Base-by-base conservation (phyloP, 768 basidiomycete genomes). In the Podaxis pistillaris region DNA sequence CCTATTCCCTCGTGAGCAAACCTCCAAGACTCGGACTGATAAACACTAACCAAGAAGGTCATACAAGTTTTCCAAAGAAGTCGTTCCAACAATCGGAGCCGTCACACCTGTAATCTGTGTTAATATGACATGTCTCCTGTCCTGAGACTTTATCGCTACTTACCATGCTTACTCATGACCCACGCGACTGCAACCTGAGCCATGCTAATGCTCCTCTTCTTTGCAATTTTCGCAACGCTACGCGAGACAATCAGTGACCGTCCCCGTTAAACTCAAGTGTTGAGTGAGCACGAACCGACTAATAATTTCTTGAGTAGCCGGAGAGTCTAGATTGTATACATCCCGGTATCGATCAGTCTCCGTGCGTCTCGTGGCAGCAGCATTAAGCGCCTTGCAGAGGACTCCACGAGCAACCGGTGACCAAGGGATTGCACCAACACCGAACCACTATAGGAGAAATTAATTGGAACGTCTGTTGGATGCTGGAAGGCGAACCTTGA, bases 391-490 rank as follows among this genome's bases (percentile, higher is more conserved):
- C 24, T 83, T 78, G 26, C 81, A 78, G n/a, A 85, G 72, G 7
- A 82, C 66, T 1, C 86, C 86, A 7, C 82, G 75, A 1, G 79
- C 84, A 22, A 86, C 73, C 0, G 86, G 84, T 5, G 82, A 84
- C 84, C 85, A 88, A 2, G 85, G 84, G 57, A 86, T 86, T 22
- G 78, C 71, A 0, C 84, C 85, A 36, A 83, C 80, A 24, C 84
- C 83, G 58, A 83, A 81, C 56, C 78, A 71, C 80, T 84, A 58
- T 19, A 3, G 2, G 47, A 49, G 22, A 36, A 52, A 15, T 51
- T 15, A 49, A 46, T 6, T 19, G 28, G 33, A 30, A 26, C 9
- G 7, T 2, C 19, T 7, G 9, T 12, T 15, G 37, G 26, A 11
- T 24, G 15, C 22, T 4, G 2, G 24, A 15, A 52, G 19, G 11